phyloP scores from a whole-genome alignment of 441 rosid genomes.

The Syzygium syzygioides region DNA sequence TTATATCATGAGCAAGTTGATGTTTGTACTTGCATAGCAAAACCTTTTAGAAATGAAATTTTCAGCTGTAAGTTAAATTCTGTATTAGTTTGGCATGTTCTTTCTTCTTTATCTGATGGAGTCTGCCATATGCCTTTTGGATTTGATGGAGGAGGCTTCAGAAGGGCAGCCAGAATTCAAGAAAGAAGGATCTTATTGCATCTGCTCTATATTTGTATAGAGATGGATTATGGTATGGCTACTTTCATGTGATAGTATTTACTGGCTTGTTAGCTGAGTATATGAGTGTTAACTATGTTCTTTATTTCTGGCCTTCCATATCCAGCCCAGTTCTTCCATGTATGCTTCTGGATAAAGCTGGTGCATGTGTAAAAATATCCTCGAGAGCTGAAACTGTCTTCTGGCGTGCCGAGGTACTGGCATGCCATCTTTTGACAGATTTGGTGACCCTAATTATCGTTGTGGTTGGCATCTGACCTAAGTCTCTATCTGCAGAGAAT shows the following conservation, averaged over 20 bases:
- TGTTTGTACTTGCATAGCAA: background rate
- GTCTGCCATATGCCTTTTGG: background rate
- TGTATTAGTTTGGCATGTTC: background rate
- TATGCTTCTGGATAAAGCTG: conserved; percentile 49
- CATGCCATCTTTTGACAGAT: background rate
- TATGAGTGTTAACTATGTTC: conserved; percentile 4
- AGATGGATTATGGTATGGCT: conserved; percentile 47
- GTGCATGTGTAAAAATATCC: conserved; percentile 48
- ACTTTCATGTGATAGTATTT: background rate
- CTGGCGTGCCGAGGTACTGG: conserved; percentile 84
- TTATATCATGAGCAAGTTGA: background rate
- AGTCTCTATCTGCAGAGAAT: conserved; percentile 53
- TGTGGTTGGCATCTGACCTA: background rate
- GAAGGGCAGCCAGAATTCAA: conserved; percentile 39
- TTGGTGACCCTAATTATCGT: background rate
- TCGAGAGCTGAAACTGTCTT: conserved; percentile 54
- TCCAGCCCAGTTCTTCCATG: conserved; percentile 45
- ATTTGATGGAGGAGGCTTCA: conserved; percentile 22
- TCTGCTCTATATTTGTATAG: conserved; percentile 44
- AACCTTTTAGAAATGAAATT: background rate
- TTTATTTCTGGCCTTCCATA: conserved; percentile 9
- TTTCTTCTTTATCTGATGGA: background rate
- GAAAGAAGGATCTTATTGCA: conserved; percentile 60
- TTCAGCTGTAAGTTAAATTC: background rate
- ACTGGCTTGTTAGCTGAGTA: background rate